phyloP scores from a whole-genome alignment of 2,329 filamentous ascomycete genomes.

The Rutstroemia sp. region DNA sequence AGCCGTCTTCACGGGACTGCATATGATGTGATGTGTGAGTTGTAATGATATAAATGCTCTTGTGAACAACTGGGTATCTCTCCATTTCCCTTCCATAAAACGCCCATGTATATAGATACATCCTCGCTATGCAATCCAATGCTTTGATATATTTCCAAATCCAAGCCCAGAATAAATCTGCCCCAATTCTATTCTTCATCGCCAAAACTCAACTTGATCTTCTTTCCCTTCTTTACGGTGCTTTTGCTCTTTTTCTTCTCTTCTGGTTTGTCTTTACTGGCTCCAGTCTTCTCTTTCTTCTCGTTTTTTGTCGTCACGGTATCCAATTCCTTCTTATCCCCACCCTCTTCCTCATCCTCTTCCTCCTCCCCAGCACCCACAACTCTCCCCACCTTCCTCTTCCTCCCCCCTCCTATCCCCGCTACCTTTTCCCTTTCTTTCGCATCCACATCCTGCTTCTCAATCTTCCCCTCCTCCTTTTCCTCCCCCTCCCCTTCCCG shows the following conservation, averaged over 20 bases:
- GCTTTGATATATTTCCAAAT: background rate
- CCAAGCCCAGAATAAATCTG: background rate
- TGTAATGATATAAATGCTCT: background rate
- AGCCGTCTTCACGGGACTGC: too few species aligned
- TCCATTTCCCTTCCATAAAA: background rate
- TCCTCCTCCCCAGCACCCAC: conserved; percentile 33
- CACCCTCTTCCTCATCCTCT: background rate
- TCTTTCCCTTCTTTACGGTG: conserved; percentile 38
- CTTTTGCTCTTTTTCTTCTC: conserved; percentile 24
- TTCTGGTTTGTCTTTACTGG: background rate
- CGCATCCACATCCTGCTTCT: conserved; percentile 30
- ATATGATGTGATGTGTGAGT: background rate
- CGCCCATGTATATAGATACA: background rate
- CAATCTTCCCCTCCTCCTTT: conserved; percentile 1
- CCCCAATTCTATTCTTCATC: conserved; percentile 41
- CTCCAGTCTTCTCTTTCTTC: background rate
- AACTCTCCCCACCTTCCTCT: conserved; percentile 48
- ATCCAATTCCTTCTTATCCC: background rate
- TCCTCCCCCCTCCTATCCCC: conserved; percentile 40
- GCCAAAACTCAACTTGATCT: conserved; percentile 62
- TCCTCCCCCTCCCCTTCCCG: conserved; percentile 17
- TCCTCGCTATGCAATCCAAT: background rate
- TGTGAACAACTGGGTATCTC: background rate
- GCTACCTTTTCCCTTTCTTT: conserved; percentile 36
- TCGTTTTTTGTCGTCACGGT: background rate